Evolutionary conservation across 768 basidiomycete genomes (phyloP), one percentile per base, ranked within the genome.

Genomic region (Suillus lakei): DNA sequence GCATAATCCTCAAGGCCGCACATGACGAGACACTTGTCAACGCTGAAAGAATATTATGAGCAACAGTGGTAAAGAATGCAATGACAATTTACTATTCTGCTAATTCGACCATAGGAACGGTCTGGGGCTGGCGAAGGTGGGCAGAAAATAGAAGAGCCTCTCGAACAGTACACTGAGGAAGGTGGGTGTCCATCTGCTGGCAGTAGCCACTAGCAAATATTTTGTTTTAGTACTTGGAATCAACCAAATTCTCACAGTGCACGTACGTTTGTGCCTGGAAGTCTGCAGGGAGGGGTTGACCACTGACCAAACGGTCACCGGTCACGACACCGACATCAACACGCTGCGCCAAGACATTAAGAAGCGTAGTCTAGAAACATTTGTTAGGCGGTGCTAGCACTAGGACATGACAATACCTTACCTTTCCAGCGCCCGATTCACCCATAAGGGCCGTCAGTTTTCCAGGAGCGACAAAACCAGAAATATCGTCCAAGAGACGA

Each of bases 381-480:
- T 91, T 85, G 67, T 77, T 69, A 38, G 73, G 66, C 5, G 21
- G 39, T 15, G 76, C 32, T 68, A 23, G 5, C 9, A 50, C n/a
- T 54, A 7, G 18, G 2, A 43, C 21, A 48, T 21, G 34, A 26
- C 2, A 21, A 53, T 21, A 28, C 71, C 66, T 34, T 64, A 67
- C 58, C 80, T 79, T 70, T 78, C 89, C 90, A 50, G 91, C 91
- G 61, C 92, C 92, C 65, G 88, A 90, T 16, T 90, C 90, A 66
- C 94, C 94, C 93, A 96, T 94, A 12, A 96, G 82, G 1, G 93
- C 95, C 0, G 94, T 95, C 66, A 95, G 76, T n/a, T 89, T 93
- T 3, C 93, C 95, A 12, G 95, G 95, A 69, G 90, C 90, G 50
- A 93, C 91, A 71, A 88, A 95, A 0, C 93, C 93, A 67, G 82